Evolutionary conservation across 2,329 filamentous ascomycete species (phyloP).

Genomic region (Paradendryphiella salina): DNA sequence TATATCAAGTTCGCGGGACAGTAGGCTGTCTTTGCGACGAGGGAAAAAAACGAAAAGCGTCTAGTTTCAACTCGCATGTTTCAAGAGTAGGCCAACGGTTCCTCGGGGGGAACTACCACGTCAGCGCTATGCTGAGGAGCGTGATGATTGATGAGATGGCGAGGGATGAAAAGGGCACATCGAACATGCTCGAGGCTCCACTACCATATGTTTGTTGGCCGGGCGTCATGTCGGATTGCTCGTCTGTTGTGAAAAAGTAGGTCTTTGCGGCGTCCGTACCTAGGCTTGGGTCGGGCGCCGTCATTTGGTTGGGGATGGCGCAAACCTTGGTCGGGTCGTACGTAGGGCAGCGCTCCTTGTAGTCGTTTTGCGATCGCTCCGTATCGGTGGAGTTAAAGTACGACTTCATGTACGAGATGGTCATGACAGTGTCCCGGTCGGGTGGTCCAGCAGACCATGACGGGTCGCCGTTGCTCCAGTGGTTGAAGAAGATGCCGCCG

Average conservation of each 20-base stretch:
- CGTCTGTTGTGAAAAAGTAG: slow-evolving; percentile 42
- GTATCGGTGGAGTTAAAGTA: slow-evolving; percentile 73
- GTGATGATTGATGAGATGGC: slow-evolving; percentile 31
- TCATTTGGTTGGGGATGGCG: slow-evolving; percentile 40
- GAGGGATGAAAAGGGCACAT: slow-evolving; percentile 23
- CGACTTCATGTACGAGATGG: slow-evolving; percentile 71
- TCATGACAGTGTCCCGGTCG: slow-evolving; percentile 61
- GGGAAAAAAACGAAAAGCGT: not conserved
- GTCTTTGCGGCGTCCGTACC: slow-evolving; percentile 37
- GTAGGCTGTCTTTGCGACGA: not conserved
- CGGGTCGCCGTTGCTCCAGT: slow-evolving; percentile 76
- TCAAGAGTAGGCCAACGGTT: not conserved
- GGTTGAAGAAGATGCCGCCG: slow-evolving; percentile 71
- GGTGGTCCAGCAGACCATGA: slow-evolving; percentile 75
- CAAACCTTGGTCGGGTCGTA: slow-evolving; percentile 39
- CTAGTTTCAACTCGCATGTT: not conserved
- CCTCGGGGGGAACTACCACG: slow-evolving; percentile 16
- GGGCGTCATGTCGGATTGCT: slow-evolving; percentile 30
- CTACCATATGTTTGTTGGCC: slow-evolving; percentile 34
- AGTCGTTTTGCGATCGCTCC: slow-evolving; percentile 32
- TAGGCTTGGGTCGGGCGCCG: slow-evolving; percentile 32
- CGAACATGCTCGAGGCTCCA: slow-evolving; percentile 24
- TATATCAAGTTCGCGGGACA: slow-evolving; percentile 1
- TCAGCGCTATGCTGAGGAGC: slow-evolving; percentile 34
- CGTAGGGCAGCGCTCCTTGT: slow-evolving; percentile 38